phyloP scores from a whole-genome alignment of 257 asterid species.

The Solanum lignicaule region DNA sequence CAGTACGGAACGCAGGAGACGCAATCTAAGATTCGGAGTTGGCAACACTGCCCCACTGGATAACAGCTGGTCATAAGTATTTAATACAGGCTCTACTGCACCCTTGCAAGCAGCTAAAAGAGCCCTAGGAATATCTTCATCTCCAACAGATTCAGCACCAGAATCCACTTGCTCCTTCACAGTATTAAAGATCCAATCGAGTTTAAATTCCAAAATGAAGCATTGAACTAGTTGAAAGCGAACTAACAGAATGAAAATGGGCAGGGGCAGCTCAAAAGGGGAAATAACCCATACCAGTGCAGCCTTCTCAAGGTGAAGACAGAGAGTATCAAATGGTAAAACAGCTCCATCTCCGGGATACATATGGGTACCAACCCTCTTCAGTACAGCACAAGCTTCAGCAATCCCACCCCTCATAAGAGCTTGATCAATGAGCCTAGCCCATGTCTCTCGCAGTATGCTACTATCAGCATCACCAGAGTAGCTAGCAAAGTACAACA shows the following conservation, averaged over 20 bases:
- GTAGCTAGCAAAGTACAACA: slow-evolving; percentile 92
- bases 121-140: slow-evolving; percentile 88
- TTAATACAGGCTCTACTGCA: slow-evolving; percentile 75
- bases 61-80: slow-evolving; percentile 68
- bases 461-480: slow-evolving; percentile 94
- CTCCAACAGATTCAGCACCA: slow-evolving; percentile 71
- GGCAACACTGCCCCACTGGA: slow-evolving; percentile 70
- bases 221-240: neutral
- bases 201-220: slow-evolving; percentile 6
- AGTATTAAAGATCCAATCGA: neutral
- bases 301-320: slow-evolving; percentile 91
- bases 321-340: slow-evolving; percentile 77
- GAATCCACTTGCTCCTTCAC: slow-evolving; percentile 63
- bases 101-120: slow-evolving; percentile 87
- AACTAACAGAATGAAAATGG: neutral
- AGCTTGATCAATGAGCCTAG: slow-evolving; percentile 90
- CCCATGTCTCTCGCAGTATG: slow-evolving; percentile 89
- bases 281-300: slow-evolving; percentile 32
- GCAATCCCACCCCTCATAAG: slow-evolving; percentile 85
- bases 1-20: slow-evolving; percentile 79
- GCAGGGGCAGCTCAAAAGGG: neutral
- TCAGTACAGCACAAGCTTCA: slow-evolving; percentile 84
- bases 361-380: slow-evolving; percentile 76
- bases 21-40: slow-evolving; percentile 57
- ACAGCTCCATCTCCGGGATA: slow-evolving; percentile 84